Conservation (phyloP, 805 yeast genomes). For the Isabelozyma gotoi region DNA sequence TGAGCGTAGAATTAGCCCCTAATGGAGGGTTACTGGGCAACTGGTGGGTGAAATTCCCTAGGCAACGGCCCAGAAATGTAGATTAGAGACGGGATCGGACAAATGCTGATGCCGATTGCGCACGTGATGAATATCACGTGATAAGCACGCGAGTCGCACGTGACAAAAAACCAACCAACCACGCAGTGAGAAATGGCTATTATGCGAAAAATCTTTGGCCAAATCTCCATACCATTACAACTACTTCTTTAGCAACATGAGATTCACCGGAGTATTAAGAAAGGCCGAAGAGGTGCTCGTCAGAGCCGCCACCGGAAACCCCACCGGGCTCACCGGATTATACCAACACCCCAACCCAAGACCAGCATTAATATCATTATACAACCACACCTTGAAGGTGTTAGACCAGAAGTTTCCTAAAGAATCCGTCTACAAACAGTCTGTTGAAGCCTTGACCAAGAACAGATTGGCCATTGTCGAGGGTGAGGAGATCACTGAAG, state of each 20-base stretch:
- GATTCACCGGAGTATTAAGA: slow-evolving; percentile 41
- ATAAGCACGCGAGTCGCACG: not conserved
- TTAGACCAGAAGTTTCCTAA: slow-evolving; percentile 64
- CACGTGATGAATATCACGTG: not conserved
- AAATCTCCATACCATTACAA: not conserved
- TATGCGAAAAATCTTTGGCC: not conserved
- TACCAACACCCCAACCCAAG: slow-evolving; percentile 81
- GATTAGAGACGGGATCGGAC: too few relatives aligned
- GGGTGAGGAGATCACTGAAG: slow-evolving; percentile 55
- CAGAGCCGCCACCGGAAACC: slow-evolving; percentile 60
- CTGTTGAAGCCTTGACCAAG: slow-evolving; percentile 69
- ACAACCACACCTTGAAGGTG: slow-evolving; percentile 63
- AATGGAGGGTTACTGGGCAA: slow-evolving; percentile 23
- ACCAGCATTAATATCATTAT: slow-evolving; percentile 70
- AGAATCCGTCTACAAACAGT: slow-evolving; percentile 71
- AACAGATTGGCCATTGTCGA: slow-evolving; percentile 69
- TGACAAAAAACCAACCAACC: slow-evolving; percentile 14
- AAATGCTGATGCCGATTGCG: not conserved
- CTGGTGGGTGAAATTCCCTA: slow-evolving; percentile 31
- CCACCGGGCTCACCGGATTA: slow-evolving; percentile 81
- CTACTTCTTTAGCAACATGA: slow-evolving; percentile 27
- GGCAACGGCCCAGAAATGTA: too few relatives aligned
- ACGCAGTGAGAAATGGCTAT: slow-evolving; percentile 11
- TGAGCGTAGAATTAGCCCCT: slow-evolving; percentile 22
- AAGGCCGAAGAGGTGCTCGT: slow-evolving; percentile 55